phyloP scores from a whole-genome alignment of 2,329 filamentous ascomycete species.

The Alternaria angustiovoidea region DNA sequence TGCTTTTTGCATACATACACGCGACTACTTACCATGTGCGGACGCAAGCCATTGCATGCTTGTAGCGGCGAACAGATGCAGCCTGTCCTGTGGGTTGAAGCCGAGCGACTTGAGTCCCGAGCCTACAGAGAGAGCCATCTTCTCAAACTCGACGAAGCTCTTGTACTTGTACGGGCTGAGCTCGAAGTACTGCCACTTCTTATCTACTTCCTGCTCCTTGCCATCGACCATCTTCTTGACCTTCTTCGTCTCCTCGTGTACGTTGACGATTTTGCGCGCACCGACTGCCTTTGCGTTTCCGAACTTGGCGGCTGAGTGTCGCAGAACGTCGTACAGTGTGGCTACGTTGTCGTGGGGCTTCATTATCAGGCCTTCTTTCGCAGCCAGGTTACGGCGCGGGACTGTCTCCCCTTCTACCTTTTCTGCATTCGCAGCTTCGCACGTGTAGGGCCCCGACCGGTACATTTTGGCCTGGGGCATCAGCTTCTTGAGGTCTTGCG shows the following conservation, averaged over 20 bases:
- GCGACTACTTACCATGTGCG: slow-evolving; percentile 67
- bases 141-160: slow-evolving; percentile 81
- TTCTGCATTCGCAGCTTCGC: slow-evolving; percentile 73
- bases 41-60: slow-evolving; percentile 85
- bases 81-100: slow-evolving; percentile 69
- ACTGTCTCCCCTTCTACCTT: slow-evolving; percentile 83
- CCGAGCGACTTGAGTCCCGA: slow-evolving; percentile 79
- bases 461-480: slow-evolving; percentile 57
- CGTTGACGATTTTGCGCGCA: slow-evolving; percentile 75
- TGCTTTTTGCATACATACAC: background rate
- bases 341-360: slow-evolving; percentile 73
- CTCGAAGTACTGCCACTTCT: slow-evolving; percentile 92
- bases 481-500: slow-evolving; percentile 57
- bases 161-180: slow-evolving; percentile 78
- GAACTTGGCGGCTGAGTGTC: slow-evolving; percentile 68
- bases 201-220: slow-evolving; percentile 79
- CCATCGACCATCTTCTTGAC: slow-evolving; percentile 88
- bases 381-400: slow-evolving; percentile 75
- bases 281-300: slow-evolving; percentile 66
- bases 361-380: slow-evolving; percentile 73
- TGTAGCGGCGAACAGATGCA: slow-evolving; percentile 85
- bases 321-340: slow-evolving; percentile 82
- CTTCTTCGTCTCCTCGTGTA: slow-evolving; percentile 86
- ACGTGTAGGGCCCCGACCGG: slow-evolving; percentile 76
- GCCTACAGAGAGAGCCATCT: slow-evolving; percentile 72